These are phyloP conservation scores for Cylindricascospora bacillispora DNA, from an alignment of 1,139 yeast genomes.

Conservation along the genomic window DNA sequence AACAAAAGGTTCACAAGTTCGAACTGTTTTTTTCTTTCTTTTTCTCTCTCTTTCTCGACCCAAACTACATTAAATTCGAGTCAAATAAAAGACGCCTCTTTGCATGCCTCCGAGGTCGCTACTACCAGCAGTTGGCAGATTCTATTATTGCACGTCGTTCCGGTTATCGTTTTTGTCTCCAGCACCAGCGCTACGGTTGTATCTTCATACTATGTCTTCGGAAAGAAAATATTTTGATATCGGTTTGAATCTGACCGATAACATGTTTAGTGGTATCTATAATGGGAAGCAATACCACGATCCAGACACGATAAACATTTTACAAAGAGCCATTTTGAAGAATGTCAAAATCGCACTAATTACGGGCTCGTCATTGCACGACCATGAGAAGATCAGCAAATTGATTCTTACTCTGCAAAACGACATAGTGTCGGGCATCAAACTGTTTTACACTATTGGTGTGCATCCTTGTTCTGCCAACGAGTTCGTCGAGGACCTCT, in stretches of 20 bases:
- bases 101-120: too few relatives aligned
- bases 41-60: too few relatives aligned
- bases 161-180: too few relatives aligned
- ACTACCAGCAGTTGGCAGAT: too few relatives aligned
- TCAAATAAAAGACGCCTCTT: too few relatives aligned
- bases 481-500: conserved; percentile 35
- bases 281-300: conserved; percentile 58
- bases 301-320: conserved; percentile 50
- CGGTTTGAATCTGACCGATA: conserved; percentile 80
- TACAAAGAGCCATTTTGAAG: conserved; percentile 51
- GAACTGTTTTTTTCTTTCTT: too few relatives aligned
- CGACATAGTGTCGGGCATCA: conserved; percentile 28
- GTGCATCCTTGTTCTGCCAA: conserved; percentile 88
- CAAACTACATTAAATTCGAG: too few relatives aligned
- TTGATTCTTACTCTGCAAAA: neutral
- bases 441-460: conserved; percentile 64
- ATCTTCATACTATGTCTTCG: too few relatives aligned
- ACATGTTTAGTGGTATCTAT: conserved; percentile 75
- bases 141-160: too few relatives aligned
- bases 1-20: too few relatives aligned
- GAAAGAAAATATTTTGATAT: conserved; percentile 27
- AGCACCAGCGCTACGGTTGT: too few relatives aligned
- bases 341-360: conserved; percentile 61
- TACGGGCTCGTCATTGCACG: conserved; percentile 70
- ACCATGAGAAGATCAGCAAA: conserved; percentile 37